Evolutionary conservation across 306 rosid species (phyloP).

Genomic region (Cicer judaicum): DNA sequence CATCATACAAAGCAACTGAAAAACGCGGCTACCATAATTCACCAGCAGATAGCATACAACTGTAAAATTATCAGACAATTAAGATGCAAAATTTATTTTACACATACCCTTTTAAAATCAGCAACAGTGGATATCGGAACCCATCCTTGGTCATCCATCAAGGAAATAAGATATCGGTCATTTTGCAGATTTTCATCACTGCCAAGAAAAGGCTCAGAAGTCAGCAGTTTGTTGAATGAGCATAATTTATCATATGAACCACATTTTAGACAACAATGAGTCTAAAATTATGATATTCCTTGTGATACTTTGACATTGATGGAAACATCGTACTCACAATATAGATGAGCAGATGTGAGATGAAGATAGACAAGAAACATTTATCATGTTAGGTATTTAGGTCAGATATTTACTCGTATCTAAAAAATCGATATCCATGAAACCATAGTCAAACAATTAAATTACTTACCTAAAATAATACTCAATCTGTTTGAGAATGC

Average conservation of each 20-base stretch:
- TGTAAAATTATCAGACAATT: conserved; percentile 15
- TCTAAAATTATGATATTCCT: background rate
- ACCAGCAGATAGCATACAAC: conserved; percentile 21
- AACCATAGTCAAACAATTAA: conserved; percentile 15
- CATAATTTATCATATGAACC: conserved; percentile 15
- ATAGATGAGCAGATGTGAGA: conserved; percentile 9
- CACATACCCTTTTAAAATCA: conserved; percentile 85
- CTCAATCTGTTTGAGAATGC: conserved; percentile 80
- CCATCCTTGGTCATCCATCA: conserved; percentile 98
- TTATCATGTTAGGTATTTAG: background rate
- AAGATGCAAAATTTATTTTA: conserved; percentile 26
- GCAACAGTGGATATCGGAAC: conserved; percentile 75
- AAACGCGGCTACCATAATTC: conserved; percentile 29
- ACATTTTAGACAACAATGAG: conserved; percentile 14
- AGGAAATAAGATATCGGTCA: conserved; percentile 72
- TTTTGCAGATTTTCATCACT: conserved; percentile 92
- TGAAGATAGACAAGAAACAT: conserved; percentile 32
- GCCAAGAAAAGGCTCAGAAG: conserved; percentile 60
- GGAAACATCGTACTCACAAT: conserved; percentile 28
- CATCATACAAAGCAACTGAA: conserved; percentile 18
- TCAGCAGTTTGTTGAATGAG: conserved; percentile 47
- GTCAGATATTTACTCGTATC: background rate
- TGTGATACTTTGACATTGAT: background rate
- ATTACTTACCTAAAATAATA: conserved; percentile 82
- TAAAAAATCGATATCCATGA: conserved; percentile 23